A percentile compares a stretch with the other conserved stretches of the same genome.
phyloP scores from a whole-genome alignment of 176 grass and related monocot species.

The Pontederia crassipes region DNA sequence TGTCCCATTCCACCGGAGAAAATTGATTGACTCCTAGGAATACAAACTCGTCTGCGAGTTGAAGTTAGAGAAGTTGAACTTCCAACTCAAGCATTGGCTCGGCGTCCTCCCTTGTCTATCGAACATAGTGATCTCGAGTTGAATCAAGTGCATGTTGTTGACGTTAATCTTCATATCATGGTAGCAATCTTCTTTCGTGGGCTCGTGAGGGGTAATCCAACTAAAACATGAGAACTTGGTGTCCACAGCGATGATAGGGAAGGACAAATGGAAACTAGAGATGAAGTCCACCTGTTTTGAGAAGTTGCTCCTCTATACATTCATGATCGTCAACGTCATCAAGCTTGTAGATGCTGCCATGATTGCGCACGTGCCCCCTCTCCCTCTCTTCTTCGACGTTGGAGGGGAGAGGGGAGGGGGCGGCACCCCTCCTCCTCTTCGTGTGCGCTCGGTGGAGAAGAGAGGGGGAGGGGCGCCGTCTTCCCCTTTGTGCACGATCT shows the following conservation, averaged over 20 bases:
- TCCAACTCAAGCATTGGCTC: not conserved
- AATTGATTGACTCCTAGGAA: not conserved
- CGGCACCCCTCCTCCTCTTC: too few species aligned
- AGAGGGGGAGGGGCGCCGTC: too few species aligned
- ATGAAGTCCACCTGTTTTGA: not conserved
- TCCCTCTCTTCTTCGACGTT: too few species aligned
- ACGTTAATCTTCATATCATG: not conserved
- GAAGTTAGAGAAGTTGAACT: conserved; percentile 3
- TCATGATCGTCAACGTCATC: too few species aligned
- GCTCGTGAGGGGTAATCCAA: not conserved
- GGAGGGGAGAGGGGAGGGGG: too few species aligned
- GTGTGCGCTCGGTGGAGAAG: too few species aligned
- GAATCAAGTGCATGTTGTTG: not conserved
- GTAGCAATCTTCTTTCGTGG: not conserved
- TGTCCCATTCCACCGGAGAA: not conserved
- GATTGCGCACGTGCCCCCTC: too few species aligned
- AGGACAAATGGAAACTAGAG: not conserved
- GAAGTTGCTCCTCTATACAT: not conserved
- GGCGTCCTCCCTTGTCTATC: not conserved
- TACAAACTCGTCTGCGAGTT: not conserved
- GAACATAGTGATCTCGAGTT: not conserved
- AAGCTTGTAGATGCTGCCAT: too few species aligned
- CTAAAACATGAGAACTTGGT: not conserved
- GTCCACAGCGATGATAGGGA: not conserved
- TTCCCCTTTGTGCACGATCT: too few species aligned